These are phyloP conservation scores for Daldinia childiae DNA, from an alignment of 495 filamentous ascomycete genomes.

Conservation along the genomic window DNA sequence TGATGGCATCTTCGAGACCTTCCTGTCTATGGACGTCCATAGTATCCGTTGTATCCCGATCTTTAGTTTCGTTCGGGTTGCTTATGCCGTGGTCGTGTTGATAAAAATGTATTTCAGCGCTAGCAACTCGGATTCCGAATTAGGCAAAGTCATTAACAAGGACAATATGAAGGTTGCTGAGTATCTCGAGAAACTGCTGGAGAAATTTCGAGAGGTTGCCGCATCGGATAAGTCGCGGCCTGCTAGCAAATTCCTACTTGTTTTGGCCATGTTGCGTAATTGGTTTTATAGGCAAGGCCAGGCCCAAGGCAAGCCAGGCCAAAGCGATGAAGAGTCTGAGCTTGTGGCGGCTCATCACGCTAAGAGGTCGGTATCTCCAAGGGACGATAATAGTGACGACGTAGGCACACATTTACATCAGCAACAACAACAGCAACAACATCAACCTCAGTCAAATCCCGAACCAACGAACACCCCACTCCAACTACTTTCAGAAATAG, in stretches of 20 bases:
- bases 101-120: conserved; percentile 90
- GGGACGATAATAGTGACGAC: conserved; percentile 23
- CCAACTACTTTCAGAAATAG: conserved; percentile 74
- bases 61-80: conserved; percentile 77
- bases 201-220: conserved; percentile 71
- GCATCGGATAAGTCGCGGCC: conserved; percentile 72
- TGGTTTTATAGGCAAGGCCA: conserved; percentile 69
- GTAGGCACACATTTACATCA: conserved; percentile 28
- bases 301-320: conserved; percentile 11
- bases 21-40: conserved; percentile 67
- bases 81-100: conserved; percentile 84
- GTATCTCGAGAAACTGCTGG: conserved; percentile 73
- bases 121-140: conserved; percentile 69
- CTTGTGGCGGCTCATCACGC: conserved; percentile 1
- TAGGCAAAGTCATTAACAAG: conserved; percentile 80
- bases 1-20: conserved; percentile 77
- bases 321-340: conserved; percentile 19
- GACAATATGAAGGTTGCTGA: conserved; percentile 78
- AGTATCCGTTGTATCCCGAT: conserved; percentile 77
- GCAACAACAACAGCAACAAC: conserved; percentile 33
- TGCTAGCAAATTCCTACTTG: conserved; percentile 78
- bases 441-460: conserved; percentile 42
- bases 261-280: conserved; percentile 75
- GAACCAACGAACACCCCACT: conserved; percentile 61
- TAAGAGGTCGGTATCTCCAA: background rate